These are phyloP conservation scores for Rubia tinctorum DNA, from an alignment of 305 asterid genomes.

Conservation along the genomic window DNA sequence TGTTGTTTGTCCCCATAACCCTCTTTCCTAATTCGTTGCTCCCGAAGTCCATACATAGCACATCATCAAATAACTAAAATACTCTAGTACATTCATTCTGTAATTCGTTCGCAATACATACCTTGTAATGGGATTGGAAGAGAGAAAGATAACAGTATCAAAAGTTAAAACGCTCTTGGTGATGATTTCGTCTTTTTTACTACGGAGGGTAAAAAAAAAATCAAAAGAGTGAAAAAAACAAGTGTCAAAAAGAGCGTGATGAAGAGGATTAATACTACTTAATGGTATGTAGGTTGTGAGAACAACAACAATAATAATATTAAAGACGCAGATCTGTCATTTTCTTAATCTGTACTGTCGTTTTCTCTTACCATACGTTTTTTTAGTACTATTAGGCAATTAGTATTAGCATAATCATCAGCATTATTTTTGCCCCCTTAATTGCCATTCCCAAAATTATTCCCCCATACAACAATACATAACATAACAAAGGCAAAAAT, in stretches of 20 bases:
- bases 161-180: too few species aligned
- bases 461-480: slow-evolving; percentile 10
- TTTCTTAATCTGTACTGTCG: slow-evolving; percentile 31
- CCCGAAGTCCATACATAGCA: too few species aligned
- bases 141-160: too few species aligned
- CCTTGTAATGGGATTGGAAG: too few species aligned
- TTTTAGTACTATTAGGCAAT: not conserved
- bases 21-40: too few species aligned
- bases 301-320: not conserved
- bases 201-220: not conserved
- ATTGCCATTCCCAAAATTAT: slow-evolving; percentile 28
- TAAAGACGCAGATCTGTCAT: slow-evolving; percentile 30
- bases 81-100: too few species aligned
- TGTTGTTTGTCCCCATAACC: too few species aligned
- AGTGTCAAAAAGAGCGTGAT: not conserved
- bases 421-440: slow-evolving; percentile 25
- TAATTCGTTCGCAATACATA: too few species aligned
- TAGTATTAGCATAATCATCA: slow-evolving; percentile 15
- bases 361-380: slow-evolving; percentile 43
- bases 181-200: not conserved
- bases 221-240: not conserved
- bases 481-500: slow-evolving; percentile 15
- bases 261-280: slow-evolving; percentile 4
- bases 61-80: too few species aligned
- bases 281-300: not conserved